Evolutionary conservation across 768 basidiomycete genomes (phyloP).

Genomic region (Kwoniella sp.): DNA sequence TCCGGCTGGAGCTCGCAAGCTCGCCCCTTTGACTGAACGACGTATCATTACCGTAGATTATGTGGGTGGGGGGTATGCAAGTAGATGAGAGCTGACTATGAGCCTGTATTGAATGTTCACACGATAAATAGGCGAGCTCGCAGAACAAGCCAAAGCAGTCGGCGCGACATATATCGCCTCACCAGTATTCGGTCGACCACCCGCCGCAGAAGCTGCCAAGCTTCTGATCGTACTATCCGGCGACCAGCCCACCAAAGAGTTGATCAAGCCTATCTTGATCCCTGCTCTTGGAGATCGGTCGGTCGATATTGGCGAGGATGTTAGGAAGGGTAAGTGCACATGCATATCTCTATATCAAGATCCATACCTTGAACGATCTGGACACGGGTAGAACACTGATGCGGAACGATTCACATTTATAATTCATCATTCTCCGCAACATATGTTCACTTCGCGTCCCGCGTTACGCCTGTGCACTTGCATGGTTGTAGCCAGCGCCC

Average conservation of each 20-base stretch:
- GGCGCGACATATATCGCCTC: slow-evolving; percentile 27
- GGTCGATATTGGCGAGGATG: slow-evolving; percentile 36
- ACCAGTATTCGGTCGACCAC: slow-evolving; percentile 38
- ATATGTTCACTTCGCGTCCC: too few species aligned
- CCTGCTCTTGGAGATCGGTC: slow-evolving; percentile 23
- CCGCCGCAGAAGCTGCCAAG: slow-evolving; percentile 22
- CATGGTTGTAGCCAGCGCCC: slow-evolving; percentile 13
- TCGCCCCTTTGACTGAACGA: too few species aligned
- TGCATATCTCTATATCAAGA: background rate
- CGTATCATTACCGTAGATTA: too few species aligned
- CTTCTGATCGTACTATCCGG: slow-evolving; percentile 30
- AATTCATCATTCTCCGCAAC: too few species aligned
- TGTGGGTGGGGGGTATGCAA: too few species aligned
- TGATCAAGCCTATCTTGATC: slow-evolving; percentile 21
- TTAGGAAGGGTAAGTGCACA: slow-evolving; percentile 26
- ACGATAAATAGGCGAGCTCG: slow-evolving; percentile 29
- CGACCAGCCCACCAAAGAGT: slow-evolving; percentile 7
- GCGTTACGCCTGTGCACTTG: too few species aligned
- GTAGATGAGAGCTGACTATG: too few species aligned
- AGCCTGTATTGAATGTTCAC: too few species aligned
- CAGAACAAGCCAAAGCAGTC: slow-evolving; percentile 16
- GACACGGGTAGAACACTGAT: too few species aligned
- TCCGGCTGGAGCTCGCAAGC: too few species aligned
- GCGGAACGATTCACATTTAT: too few species aligned
- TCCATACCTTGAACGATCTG: too few species aligned